A percentile compares a stretch with the other conserved stretches of the same genome.
phyloP scores from a whole-genome alignment of 1,139 yeast genomes.

The Candida sojae region DNA sequence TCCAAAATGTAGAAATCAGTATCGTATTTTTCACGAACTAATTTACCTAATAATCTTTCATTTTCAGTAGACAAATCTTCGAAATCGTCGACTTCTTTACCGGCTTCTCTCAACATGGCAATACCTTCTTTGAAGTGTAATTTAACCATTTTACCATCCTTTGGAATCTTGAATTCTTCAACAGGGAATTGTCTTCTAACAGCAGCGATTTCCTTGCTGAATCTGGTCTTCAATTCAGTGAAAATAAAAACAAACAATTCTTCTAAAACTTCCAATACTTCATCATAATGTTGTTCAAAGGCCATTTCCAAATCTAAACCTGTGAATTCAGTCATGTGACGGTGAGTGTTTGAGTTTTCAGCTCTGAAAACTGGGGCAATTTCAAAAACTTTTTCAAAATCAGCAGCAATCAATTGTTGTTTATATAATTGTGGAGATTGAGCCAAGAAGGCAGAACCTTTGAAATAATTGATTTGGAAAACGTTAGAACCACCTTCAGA shows the following conservation, averaged over 20 bases:
- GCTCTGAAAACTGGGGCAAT: conserved; percentile 98
- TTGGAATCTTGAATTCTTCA: conserved; percentile 93
- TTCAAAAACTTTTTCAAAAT: conserved; percentile 94
- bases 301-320: conserved; percentile 99
- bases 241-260: conserved; percentile 90
- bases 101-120: conserved; percentile 77
- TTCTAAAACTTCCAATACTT: conserved; percentile 79
- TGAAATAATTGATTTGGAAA: conserved; percentile 89
- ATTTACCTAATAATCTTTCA: conserved; percentile 87
- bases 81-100: conserved; percentile 78
- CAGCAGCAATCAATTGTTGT: conserved; percentile 97
- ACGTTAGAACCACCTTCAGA: conserved; percentile 98
- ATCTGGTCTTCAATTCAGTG: conserved; percentile 77
- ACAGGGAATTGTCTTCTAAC: conserved; percentile 97
- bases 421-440: conserved; percentile 98
- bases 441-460: conserved; percentile 89
- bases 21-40: conserved; percentile 90
- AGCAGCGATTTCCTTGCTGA: conserved; percentile 77
- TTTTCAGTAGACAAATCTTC: conserved; percentile 94
- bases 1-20: conserved; percentile 98
- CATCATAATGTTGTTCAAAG: conserved; percentile 97
- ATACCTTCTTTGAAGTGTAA: conserved; percentile 91
- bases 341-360: conserved; percentile 97
- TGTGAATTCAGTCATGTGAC: conserved; percentile 98
- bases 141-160: conserved; percentile 86